phyloP scores from a whole-genome alignment of 176 grass and related monocot species.

The Rhynchospora pubera region DNA sequence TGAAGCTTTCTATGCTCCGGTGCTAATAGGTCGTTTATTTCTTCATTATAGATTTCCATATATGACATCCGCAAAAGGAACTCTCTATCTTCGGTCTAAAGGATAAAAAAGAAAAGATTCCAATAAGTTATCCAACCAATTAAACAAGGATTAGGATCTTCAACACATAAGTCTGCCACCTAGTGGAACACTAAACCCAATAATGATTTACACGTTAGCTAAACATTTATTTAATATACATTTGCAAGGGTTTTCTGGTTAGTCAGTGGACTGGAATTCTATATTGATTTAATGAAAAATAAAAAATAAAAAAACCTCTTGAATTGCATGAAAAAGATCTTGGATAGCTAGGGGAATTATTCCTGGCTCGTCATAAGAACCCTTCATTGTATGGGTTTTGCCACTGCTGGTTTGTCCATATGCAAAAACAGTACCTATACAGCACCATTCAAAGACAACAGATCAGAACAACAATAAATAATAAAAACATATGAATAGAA shows the following conservation, averaged over 20 bases:
- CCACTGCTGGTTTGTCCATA: slow-evolving; percentile 98
- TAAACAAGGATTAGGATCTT: neutral
- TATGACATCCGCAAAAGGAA: slow-evolving; percentile 96
- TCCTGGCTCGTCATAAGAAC: slow-evolving; percentile 53
- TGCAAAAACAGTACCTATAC: slow-evolving; percentile 81
- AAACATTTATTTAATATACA: neutral
- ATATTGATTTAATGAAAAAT: neutral
- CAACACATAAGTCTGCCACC: neutral
- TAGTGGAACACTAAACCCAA: neutral
- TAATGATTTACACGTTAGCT: neutral
- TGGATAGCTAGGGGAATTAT: slow-evolving; percentile 80
- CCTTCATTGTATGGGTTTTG: slow-evolving; percentile 92
- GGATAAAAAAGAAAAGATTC: slow-evolving; percentile 16
- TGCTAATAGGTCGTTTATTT: slow-evolving; percentile 87
- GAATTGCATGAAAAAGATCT: slow-evolving; percentile 64
- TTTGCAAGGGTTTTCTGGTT: neutral
- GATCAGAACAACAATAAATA: too few species aligned
- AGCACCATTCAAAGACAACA: neutral
- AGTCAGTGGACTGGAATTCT: neutral
- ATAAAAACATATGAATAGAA: too few species aligned
- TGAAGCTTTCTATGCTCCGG: slow-evolving; percentile 92
- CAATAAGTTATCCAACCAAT: neutral
- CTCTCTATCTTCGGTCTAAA: slow-evolving; percentile 73
- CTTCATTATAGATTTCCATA: slow-evolving; percentile 99
- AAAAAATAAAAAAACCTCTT: slow-evolving; percentile 57